Base-by-base conservation (phyloP, 1,139 yeast genomes). In the Kurtzmaniella quercitrusa region DNA sequence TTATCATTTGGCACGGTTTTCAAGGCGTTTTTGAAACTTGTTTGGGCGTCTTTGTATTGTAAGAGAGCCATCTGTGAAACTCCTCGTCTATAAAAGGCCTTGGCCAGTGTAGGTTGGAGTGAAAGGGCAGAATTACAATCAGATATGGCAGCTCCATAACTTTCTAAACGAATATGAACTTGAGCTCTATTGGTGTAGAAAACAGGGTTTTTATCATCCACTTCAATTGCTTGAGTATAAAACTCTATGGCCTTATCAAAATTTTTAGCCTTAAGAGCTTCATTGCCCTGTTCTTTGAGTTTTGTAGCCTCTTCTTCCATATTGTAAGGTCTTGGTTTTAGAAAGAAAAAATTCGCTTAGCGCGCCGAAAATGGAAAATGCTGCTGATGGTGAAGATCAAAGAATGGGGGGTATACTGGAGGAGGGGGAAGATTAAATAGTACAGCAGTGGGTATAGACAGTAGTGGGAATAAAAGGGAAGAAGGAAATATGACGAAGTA, bases 171-270 rank as follows among this genome's bases (percentile, higher is more conserved):
- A 58, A 91, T 81, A 53, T 90, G 84, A 1, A 89, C 96, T 50
- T 89, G 95, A 0, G 98, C 97, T 50, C 97, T 73, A 65, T 93
- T 93, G 25, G 96, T 82, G 60, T 69, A 87, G 57, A 81, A 85
- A 16, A 91, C 79, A 1, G 94, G 87, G 48, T 84, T 81, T n/a
- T 69, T 56, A 5, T 78, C 66, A 54, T 85, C 85, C 18, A 83
- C 58, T 37, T 75, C 82, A 42, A 91, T 86, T n/a, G 97, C 98
- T 53, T 75, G 62, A 2, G 93, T 78, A 60, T 93, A 93, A 11
- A 73, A 60, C 4, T 76, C 83, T 27, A 88, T 70, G 9, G 98
- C 97, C 29, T 76, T 75, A 10, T 75, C 76, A 55, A 68, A 87
- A 49, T 80, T 72, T 42, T 85, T 83, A 18, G 70, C 73, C 53